Evolutionary conservation across 2,329 filamentous ascomycete species (phyloP), one percentile per base, ranked within the genome.

Genomic region (Neoarthrinium moseri): DNA sequence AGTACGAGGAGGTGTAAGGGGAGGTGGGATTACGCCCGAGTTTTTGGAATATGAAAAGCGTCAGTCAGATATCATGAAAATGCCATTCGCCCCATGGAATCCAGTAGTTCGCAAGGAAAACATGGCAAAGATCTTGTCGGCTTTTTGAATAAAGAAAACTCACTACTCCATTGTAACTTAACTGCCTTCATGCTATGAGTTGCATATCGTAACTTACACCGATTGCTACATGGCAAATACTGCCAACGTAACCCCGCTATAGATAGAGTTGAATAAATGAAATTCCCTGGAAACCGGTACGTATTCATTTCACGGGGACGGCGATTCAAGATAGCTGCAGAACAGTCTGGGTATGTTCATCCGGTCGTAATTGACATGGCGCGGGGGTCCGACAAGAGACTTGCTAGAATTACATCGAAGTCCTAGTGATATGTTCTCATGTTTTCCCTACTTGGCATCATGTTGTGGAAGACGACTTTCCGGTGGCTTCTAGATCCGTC

Each of bases 21-120:
- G 46, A 11, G 45, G 29, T 22, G 26, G 32, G 12, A 34, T 48
- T 15, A 48, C 46, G 4, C 18, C 27, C 4, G 41, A 32, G 20
- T 48, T 45, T 21, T 30, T 32, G n/a, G 33, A n/a, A 18, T 48
- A 48, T 20, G 46, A 48, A 15, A 22, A 38, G 29, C 33, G 46
- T 11, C 46, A 48, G 30, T 30, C 46, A 6, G 41, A 20, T 5
- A 21, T 8, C 7, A 45, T 48, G 40, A 34, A 37, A 20, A 48
- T 48, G 46, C 18, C n/a, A 2, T 48, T 44, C 26, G 33, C 18
- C 23, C 41, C 40, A n/a, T 48, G 33, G 26, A 37, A 22, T 24
- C 41, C 40, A 2, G 17, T 45, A 12, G 40, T 45, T 3, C 15
- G 17, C n/a, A 22, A 30, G 20, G 38, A 35, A 20, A 20, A 35